Percentiles rank a stretch among this genome's conserved stretches.
These are phyloP conservation scores for Plasmodium inui DNA, from an alignment of 169 alveolate species.

Conservation along the genomic window DNA sequence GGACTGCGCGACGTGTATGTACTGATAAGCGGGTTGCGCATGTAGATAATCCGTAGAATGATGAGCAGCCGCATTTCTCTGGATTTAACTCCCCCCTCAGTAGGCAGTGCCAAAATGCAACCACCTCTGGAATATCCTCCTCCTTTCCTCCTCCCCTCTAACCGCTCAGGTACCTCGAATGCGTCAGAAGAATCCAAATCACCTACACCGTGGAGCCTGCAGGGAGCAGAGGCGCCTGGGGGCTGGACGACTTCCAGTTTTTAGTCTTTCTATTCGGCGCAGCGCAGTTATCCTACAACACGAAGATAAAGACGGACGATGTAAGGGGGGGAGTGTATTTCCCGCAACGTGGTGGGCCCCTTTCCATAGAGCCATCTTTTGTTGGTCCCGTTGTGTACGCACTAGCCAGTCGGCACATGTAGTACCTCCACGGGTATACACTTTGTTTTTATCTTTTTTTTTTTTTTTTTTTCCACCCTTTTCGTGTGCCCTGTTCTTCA, in stretches of 20 bases:
- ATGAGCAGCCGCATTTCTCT: not conserved
- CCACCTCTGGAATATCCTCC: not conserved
- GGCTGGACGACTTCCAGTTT: constrained; percentile 98
- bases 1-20: not conserved
- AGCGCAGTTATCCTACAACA: constrained; percentile 91
- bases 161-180: constrained; percentile 91
- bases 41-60: not conserved
- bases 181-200: constrained; percentile 94
- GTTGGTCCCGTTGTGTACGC: not conserved
- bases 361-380: constrained; percentile 14
- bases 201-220: constrained; percentile 99
- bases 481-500: not conserved
- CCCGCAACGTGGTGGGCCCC: not conserved
- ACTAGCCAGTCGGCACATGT: not conserved
- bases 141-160: not conserved
- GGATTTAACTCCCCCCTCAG: not conserved
- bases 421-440: not conserved
- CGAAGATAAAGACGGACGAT: constrained; percentile 75
- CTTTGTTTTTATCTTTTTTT: not conserved
- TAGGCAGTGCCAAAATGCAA: too few relatives aligned
- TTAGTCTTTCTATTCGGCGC: constrained; percentile 97
- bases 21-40: not conserved
- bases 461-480: not conserved
- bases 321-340: constrained; percentile 11
- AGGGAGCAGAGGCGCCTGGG: constrained; percentile 99